Conservation (phyloP, 75 land plant genomes). For the Sequoia sempervirens region DNA sequence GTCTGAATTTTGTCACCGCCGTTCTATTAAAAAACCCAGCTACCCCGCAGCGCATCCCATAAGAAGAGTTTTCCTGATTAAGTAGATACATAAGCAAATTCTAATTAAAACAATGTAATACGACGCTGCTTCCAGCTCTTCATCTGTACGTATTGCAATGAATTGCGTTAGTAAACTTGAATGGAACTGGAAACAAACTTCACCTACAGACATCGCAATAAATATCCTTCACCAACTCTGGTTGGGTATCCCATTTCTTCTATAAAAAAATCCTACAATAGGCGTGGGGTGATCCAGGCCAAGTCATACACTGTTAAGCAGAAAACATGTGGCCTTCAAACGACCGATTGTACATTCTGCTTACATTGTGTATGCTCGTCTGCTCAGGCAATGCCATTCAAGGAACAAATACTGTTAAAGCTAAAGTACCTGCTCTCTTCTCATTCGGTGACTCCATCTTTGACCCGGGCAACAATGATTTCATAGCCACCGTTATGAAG, state of each 20-base stretch:
- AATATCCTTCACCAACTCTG: neutral
- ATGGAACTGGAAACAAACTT: neutral
- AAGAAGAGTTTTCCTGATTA: no score
- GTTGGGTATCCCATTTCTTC: neutral
- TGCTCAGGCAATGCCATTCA: neutral
- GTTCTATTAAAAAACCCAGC: no score
- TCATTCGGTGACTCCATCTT: constrained; percentile 17
- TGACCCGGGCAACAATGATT: constrained; percentile 15
- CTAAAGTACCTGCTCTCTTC: constrained; percentile 11
- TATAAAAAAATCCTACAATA: no score
- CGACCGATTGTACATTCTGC: neutral
- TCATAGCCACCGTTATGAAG: neutral
- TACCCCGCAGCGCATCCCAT: no score
- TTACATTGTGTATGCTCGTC: neutral
- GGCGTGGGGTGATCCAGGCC: neutral
- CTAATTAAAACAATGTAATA: no score
- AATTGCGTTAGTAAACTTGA: neutral
- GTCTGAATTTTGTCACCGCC: no score
- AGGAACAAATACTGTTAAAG: neutral
- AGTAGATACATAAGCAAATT: no score
- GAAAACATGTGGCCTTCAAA: neutral
- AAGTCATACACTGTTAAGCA: neutral
- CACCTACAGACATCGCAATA: neutral
- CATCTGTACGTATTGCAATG: neutral
- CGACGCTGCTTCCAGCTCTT: no score